Conservation (phyloP, 768 basidiomycete genomes). For the Lentinula edodes region DNA sequence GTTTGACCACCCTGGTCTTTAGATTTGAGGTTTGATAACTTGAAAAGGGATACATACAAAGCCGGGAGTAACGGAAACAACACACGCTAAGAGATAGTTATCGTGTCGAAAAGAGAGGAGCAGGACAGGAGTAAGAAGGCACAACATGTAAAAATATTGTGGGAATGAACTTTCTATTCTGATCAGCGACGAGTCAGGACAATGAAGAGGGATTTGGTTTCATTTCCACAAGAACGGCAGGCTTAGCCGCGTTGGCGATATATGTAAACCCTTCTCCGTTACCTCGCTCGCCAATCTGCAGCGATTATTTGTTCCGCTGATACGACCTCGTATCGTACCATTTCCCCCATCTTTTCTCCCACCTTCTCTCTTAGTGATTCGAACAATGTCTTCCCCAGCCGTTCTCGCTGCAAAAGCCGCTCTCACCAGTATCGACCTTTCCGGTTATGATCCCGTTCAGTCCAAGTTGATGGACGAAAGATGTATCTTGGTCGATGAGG, state of each 20-base stretch:
- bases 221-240: background rate
- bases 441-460: slow-evolving; percentile 86
- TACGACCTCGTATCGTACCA: slow-evolving; percentile 1
- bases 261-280: background rate
- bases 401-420: slow-evolving; percentile 55
- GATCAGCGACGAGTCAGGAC: background rate
- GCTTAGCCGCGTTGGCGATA: background rate
- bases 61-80: background rate
- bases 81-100: background rate
- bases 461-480: slow-evolving; percentile 94
- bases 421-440: slow-evolving; percentile 73
- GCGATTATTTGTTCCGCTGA: background rate
- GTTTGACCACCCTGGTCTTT: background rate
- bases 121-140: too few relatives aligned
- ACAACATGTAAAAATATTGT: too few relatives aligned
- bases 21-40: background rate
- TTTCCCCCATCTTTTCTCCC: background rate
- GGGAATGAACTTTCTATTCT: background rate
- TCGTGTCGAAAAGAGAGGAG: background rate
- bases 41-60: background rate
- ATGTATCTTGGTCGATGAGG: slow-evolving; percentile 87
- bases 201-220: background rate
- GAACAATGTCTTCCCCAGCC: slow-evolving; percentile 55
- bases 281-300: slow-evolving; percentile 2
- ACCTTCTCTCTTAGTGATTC: slow-evolving; percentile 2